Conservation (phyloP, 2,329 filamentous ascomycete species). For the Colletotrichum trifolii region DNA sequence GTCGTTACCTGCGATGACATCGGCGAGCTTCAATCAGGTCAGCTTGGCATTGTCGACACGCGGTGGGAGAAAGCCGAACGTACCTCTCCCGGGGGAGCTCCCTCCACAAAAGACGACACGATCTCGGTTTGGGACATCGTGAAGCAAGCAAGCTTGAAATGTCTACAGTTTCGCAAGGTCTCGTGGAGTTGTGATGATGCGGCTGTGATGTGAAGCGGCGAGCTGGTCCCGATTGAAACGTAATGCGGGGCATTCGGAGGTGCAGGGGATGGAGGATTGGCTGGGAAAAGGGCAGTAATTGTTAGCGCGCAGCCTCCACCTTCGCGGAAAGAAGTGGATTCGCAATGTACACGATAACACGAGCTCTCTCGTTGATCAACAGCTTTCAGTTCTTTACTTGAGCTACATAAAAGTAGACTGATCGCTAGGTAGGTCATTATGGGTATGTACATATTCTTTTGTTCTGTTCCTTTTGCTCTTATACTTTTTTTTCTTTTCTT, state of each 20-base stretch:
- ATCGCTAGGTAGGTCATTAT: background rate
- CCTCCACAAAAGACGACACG: conserved; percentile 89
- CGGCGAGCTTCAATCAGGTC: conserved; percentile 72
- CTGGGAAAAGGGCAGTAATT: conserved; percentile 29
- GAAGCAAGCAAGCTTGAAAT: conserved; percentile 44
- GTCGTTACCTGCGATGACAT: conserved; percentile 83
- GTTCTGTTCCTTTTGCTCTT: background rate
- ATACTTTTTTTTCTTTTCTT: background rate
- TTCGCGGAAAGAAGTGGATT: background rate
- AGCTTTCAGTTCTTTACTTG: background rate
- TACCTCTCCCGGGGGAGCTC: conserved; percentile 97
- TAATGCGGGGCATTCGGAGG: conserved; percentile 36
- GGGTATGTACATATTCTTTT: conserved; percentile 27
- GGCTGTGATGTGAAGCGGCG: conserved; percentile 6
- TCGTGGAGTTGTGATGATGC: conserved; percentile 19
- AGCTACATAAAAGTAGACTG: background rate
- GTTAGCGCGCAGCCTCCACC: conserved; percentile 31
- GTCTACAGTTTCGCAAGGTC: background rate
- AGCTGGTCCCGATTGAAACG: conserved; percentile 31
- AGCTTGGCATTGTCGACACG: conserved; percentile 36
- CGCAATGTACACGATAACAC: conserved; percentile 8
- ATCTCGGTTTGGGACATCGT: conserved; percentile 59
- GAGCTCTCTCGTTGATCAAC: background rate
- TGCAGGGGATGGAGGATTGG: conserved; percentile 26
- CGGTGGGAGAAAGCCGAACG: conserved; percentile 42